Conservation (phyloP, 495 filamentous ascomycete species). For the Penicillium coprophilum region DNA sequence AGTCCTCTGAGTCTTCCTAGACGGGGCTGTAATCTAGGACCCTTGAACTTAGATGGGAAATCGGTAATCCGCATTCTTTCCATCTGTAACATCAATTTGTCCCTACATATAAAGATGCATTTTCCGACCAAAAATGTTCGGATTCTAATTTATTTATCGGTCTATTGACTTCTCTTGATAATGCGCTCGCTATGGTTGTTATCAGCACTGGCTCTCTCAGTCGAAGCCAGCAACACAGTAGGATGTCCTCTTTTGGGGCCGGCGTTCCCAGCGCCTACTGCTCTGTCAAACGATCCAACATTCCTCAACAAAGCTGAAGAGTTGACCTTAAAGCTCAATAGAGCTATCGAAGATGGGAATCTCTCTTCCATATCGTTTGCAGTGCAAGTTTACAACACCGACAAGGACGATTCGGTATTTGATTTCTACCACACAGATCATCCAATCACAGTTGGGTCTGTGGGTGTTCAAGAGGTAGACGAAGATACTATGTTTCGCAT, state of each 20-base stretch:
- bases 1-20: no score
- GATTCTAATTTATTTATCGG: neutral
- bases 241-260: constrained; percentile 49
- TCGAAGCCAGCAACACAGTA: neutral
- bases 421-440: constrained; percentile 12
- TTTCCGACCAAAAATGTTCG: neutral
- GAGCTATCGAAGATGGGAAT: constrained; percentile 19
- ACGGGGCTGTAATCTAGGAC: constrained; percentile 6
- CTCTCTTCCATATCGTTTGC: constrained; percentile 48
- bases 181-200: neutral
- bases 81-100: neutral
- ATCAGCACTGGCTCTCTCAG: neutral
- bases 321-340: constrained; percentile 28
- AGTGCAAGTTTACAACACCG: constrained; percentile 27
- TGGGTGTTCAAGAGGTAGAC: constrained; percentile 40
- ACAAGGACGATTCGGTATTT: constrained; percentile 8
- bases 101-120: neutral
- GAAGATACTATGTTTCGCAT: constrained; percentile 52
- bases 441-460: constrained; percentile 13
- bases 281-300: constrained; percentile 7
- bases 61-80: neutral
- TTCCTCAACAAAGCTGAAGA: constrained; percentile 28
- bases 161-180: neutral
- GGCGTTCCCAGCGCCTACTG: constrained; percentile 47
- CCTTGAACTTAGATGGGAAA: neutral